Conservation (phyloP, 371 early-diverging fungal genomes). For the Rhizopus arrhizus region DNA sequence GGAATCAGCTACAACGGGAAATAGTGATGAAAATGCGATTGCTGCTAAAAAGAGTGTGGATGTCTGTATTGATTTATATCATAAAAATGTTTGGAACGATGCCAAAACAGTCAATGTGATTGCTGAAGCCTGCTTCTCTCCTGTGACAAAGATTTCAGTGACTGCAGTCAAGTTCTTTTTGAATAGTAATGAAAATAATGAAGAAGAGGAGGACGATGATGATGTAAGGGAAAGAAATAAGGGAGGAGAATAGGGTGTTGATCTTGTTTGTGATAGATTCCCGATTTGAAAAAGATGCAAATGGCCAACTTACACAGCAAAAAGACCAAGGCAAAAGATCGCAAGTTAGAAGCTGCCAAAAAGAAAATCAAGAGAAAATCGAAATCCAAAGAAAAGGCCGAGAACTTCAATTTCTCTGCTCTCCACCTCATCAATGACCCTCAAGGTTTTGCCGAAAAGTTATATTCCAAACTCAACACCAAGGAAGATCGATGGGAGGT, state of each 20-base stretch:
- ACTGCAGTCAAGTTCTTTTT: slow-evolving; percentile 95
- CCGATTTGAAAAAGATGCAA: slow-evolving; percentile 75
- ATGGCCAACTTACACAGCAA: slow-evolving; percentile 78
- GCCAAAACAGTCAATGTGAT: slow-evolving; percentile 96
- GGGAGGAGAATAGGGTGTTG: background rate
- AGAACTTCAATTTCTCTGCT: slow-evolving; percentile 88
- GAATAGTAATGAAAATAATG: slow-evolving; percentile 71
- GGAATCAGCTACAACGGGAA: slow-evolving; percentile 53
- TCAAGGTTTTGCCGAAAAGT: slow-evolving; percentile 91
- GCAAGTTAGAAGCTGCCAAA: slow-evolving; percentile 72
- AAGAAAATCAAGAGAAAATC: slow-evolving; percentile 69
- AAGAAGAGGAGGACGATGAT: slow-evolving; percentile 70
- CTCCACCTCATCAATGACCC: slow-evolving; percentile 94
- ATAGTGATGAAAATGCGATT: slow-evolving; percentile 73
- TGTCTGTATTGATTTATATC: slow-evolving; percentile 93
- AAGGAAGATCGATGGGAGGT: slow-evolving; percentile 86
- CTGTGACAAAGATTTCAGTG: slow-evolving; percentile 83
- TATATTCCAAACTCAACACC: slow-evolving; percentile 72
- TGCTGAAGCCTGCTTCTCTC: slow-evolving; percentile 93
- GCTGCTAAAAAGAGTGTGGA: slow-evolving; percentile 94
- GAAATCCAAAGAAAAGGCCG: slow-evolving; percentile 67
- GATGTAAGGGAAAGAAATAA: background rate
- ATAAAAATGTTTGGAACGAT: slow-evolving; percentile 95
- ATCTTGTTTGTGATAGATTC: slow-evolving; percentile 23
- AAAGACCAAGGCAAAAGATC: slow-evolving; percentile 79